A percentile compares a stretch with the other conserved stretches of the same genome.
Evolutionary conservation across 257 asterid genomes (phyloP).

Genomic region (Lycium ferocissimum): DNA sequence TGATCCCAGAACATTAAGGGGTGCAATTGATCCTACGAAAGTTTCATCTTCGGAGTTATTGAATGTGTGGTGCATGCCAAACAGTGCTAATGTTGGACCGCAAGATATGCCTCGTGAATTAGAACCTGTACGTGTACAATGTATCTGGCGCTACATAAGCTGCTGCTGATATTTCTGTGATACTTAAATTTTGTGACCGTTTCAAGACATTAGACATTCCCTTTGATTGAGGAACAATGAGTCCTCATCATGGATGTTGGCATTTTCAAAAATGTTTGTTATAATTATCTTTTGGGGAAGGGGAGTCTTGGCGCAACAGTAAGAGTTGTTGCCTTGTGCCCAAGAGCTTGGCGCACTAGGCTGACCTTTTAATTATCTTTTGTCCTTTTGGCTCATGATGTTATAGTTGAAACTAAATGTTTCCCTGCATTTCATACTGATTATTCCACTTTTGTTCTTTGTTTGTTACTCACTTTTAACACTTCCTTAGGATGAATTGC

Average conservation of each 20-base stretch:
- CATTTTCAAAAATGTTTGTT: background rate
- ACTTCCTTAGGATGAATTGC: background rate
- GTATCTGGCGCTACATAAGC: background rate
- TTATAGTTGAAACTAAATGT: conserved; percentile 5
- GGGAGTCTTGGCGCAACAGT: background rate
- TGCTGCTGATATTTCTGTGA: background rate
- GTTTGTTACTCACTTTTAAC: background rate
- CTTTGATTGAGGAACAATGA: background rate
- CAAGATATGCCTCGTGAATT: conserved; percentile 88
- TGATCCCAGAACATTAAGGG: conserved; percentile 63
- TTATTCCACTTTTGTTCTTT: background rate
- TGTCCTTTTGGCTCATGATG: conserved; percentile 23
- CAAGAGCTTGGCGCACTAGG: background rate
- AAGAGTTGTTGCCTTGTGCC: background rate
- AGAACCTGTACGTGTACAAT: conserved; percentile 69
- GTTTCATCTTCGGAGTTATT: conserved; percentile 78
- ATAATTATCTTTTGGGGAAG: background rate
- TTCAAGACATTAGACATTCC: background rate
- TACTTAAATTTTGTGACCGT: conserved; percentile 7
- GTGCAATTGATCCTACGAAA: conserved; percentile 77
- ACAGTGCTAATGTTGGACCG: conserved; percentile 87
- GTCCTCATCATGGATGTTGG: conserved; percentile 6
- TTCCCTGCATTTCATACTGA: conserved; percentile 7
- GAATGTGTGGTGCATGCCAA: conserved; percentile 97
- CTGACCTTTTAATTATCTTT: background rate